Evolutionary conservation across 345 rosid species (phyloP).

Genomic region (Gossypium arboreum): DNA sequence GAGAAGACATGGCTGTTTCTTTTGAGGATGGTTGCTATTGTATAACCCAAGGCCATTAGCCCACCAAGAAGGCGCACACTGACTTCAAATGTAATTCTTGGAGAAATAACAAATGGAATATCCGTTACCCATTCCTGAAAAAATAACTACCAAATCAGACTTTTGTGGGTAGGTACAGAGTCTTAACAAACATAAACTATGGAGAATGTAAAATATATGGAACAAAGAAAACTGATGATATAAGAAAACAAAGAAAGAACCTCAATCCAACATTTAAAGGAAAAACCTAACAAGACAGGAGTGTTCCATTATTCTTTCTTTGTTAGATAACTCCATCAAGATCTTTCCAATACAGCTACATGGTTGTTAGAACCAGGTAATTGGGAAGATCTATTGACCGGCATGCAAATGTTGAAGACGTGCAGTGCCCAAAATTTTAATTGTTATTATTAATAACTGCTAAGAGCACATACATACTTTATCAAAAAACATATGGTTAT

Average conservation of each 20-base stretch:
- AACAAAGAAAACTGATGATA: neutral
- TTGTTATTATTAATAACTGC: neutral
- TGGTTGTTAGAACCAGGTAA: neutral
- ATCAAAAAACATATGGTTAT: neutral
- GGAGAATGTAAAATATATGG: neutral
- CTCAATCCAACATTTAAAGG: conserved; percentile 1
- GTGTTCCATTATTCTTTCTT: neutral
- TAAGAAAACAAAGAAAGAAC: neutral
- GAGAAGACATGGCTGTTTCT: conserved; percentile 87
- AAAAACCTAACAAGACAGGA: neutral
- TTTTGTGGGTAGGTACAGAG: neutral
- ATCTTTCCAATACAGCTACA: neutral
- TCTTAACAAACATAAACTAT: neutral
- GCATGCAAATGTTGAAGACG: neutral
- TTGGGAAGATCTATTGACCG: neutral
- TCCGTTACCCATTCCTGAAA: conserved; percentile 95
- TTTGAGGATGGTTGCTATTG: conserved; percentile 92
- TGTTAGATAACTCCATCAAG: neutral
- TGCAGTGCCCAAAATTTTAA: neutral
- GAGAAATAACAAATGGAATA: conserved; percentile 95
- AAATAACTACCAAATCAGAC: conserved; percentile 7
- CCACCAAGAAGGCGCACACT: conserved; percentile 99
- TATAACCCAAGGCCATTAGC: conserved; percentile 96
- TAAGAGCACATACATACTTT: neutral
- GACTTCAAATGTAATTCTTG: conserved; percentile 97